phyloP scores from a whole-genome alignment of 2,329 filamentous ascomycete species.

The Scolecobasidium constrictum region DNA sequence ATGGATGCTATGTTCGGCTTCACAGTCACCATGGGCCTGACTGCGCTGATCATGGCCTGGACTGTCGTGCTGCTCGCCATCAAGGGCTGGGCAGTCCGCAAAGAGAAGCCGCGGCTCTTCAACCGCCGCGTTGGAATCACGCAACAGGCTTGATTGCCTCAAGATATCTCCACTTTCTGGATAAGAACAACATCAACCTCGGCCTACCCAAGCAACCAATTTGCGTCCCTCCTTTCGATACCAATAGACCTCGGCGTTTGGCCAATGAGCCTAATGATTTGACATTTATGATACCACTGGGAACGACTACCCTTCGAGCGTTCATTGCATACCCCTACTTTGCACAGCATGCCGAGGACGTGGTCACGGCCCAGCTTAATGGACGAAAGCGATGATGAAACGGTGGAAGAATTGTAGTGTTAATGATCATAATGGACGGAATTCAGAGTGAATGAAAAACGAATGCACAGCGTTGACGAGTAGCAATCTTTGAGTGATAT shows the following conservation, averaged over 20 bases:
- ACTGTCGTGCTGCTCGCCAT: constrained; percentile 59
- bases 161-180: not conserved
- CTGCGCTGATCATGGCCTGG: constrained; percentile 68
- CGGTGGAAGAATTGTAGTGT: too few species aligned
- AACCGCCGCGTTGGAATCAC: not conserved
- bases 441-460: too few species aligned
- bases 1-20: constrained; percentile 76
- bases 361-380: too few species aligned
- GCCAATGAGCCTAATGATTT: not conserved
- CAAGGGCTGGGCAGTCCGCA: constrained; percentile 59
- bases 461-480: too few species aligned
- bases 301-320: not conserved
- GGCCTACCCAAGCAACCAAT: not conserved
- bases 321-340: constrained; percentile 1
- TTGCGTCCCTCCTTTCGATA: not conserved
- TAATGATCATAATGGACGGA: too few species aligned
- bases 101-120: not conserved
- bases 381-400: too few species aligned
- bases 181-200: not conserved
- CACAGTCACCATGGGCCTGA: constrained; percentile 65
- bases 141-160: not conserved
- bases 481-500: too few species aligned
- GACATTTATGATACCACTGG: not conserved
- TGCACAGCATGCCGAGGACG: too few species aligned
- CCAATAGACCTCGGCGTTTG: not conserved